A percentile compares a stretch with the other conserved stretches of the same genome.
These are phyloP conservation scores for Salvia sclarea DNA, from an alignment of 305 asterid species.

Conservation along the genomic window DNA sequence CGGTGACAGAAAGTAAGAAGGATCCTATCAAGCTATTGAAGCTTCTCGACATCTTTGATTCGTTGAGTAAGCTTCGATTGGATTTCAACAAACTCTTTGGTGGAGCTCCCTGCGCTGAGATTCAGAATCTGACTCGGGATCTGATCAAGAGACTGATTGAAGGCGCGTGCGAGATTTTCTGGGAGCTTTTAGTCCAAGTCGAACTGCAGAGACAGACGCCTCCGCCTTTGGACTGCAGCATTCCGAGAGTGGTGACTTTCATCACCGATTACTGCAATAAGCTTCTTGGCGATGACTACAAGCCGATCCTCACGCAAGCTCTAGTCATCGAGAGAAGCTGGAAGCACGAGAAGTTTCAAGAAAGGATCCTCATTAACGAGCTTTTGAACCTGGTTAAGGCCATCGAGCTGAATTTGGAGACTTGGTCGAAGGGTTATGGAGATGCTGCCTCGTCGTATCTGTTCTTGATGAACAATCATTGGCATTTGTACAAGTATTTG, in stretches of 20 bases:
- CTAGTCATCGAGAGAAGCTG: constrained; percentile 83
- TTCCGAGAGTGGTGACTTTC: constrained; percentile 77
- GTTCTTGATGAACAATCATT: constrained; percentile 86
- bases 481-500: constrained; percentile 70
- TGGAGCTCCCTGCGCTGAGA: constrained; percentile 84
- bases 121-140: constrained; percentile 81
- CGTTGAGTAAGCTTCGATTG: constrained; percentile 71
- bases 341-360: constrained; percentile 82
- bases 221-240: constrained; percentile 78
- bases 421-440: constrained; percentile 76
- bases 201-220: constrained; percentile 84
- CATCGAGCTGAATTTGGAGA: constrained; percentile 68
- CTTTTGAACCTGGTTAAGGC: constrained; percentile 65
- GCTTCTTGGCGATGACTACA: constrained; percentile 83
- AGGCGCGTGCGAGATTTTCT: constrained; percentile 89
- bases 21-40: constrained; percentile 84
- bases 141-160: constrained; percentile 75
- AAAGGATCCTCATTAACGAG: constrained; percentile 62
- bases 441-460: constrained; percentile 50
- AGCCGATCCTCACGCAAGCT: constrained; percentile 72
- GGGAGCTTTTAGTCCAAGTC: constrained; percentile 88
- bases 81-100: constrained; percentile 90
- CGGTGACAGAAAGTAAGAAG: constrained; percentile 85
- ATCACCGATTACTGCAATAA: constrained; percentile 82
- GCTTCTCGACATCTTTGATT: constrained; percentile 78